Conservation (phyloP, 495 filamentous ascomycete genomes). For the Friedmanniomyces simplex region DNA sequence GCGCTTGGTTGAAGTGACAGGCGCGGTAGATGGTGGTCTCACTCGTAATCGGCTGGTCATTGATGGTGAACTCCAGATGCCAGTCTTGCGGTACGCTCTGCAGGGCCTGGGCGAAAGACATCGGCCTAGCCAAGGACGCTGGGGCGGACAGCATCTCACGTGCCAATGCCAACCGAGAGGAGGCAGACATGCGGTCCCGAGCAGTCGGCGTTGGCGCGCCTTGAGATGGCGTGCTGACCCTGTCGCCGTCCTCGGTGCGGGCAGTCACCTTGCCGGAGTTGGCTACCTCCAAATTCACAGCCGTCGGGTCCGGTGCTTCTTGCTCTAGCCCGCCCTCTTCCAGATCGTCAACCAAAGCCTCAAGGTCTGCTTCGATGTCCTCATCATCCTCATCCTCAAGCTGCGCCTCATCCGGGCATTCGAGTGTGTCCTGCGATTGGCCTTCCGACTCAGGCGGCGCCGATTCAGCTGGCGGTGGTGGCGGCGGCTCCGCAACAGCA, state of each 20-base stretch:
- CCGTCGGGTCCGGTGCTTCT: constrained; percentile 64
- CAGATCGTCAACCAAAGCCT: constrained; percentile 81
- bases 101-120: constrained; percentile 77
- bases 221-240: constrained; percentile 77
- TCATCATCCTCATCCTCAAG: constrained; percentile 68
- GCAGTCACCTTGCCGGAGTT: constrained; percentile 87
- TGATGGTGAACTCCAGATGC: constrained; percentile 94
- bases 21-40: constrained; percentile 96
- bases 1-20: constrained; percentile 61
- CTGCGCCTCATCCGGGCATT: constrained; percentile 90
- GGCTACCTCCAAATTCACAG: constrained; percentile 87
- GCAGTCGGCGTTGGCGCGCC: constrained; percentile 33
- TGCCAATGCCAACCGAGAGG: constrained; percentile 39
- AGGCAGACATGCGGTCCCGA: constrained; percentile 36
- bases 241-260: constrained; percentile 89
- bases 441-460: constrained; percentile 1
- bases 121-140: constrained; percentile 41
- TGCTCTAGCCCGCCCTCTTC: constrained; percentile 75
- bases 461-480: constrained; percentile 31
- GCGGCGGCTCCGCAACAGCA: constrained; percentile 40
- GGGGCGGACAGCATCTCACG: constrained; percentile 17
- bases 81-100: constrained; percentile 78
- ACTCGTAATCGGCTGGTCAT: constrained; percentile 69
- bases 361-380: constrained; percentile 58
- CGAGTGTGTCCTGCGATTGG: constrained; percentile 48